These are phyloP conservation scores for Starmera quercuum DNA, from an alignment of 805 yeast genomes.

Conservation along the genomic window DNA sequence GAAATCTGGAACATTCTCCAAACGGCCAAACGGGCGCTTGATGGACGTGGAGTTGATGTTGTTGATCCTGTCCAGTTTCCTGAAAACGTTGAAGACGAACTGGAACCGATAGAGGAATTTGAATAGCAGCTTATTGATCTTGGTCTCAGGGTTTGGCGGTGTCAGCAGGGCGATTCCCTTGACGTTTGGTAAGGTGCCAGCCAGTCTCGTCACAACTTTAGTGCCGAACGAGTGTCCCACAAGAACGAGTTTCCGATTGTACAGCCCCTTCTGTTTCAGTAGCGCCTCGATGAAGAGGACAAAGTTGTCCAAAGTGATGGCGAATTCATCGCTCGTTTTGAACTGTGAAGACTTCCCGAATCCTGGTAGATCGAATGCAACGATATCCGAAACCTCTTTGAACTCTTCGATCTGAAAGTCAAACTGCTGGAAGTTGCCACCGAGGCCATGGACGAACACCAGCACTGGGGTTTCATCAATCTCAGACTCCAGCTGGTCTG, in stretches of 20 bases:
- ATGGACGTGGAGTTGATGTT: constrained; percentile 15
- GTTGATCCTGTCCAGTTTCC: constrained; percentile 18
- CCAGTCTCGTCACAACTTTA: constrained; percentile 39
- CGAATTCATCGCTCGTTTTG: constrained; percentile 3
- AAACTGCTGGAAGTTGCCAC: constrained; percentile 85
- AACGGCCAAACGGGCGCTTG: constrained; percentile 11
- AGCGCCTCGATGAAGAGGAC: constrained; percentile 8
- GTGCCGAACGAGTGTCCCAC: constrained; percentile 77
- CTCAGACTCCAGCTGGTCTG: constrained; percentile 7
- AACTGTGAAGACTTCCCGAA: constrained; percentile 42
- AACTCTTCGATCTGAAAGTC: constrained; percentile 57
- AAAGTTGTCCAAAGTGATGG: constrained; percentile 11
- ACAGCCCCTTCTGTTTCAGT: constrained; percentile 4
- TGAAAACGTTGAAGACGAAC: constrained; percentile 12
- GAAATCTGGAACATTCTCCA: constrained; percentile 8
- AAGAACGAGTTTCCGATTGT: constrained; percentile 27
- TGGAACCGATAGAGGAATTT: constrained; percentile 4
- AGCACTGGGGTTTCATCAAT: constrained; percentile 48
- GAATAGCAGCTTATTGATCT: constrained; percentile 3
- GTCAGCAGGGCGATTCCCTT: constrained; percentile 29
- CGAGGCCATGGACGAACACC: constrained; percentile 78
- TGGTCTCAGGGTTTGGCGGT: constrained; percentile 36
- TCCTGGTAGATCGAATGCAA: constrained; percentile 82
- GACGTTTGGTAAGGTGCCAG: constrained; percentile 4
- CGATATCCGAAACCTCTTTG: constrained; percentile 52